Percentiles rank a stretch among this genome's conserved stretches.
Evolutionary conservation across 495 filamentous ascomycete genomes (phyloP).

Genomic region (Lophiostoma macrostomum): DNA sequence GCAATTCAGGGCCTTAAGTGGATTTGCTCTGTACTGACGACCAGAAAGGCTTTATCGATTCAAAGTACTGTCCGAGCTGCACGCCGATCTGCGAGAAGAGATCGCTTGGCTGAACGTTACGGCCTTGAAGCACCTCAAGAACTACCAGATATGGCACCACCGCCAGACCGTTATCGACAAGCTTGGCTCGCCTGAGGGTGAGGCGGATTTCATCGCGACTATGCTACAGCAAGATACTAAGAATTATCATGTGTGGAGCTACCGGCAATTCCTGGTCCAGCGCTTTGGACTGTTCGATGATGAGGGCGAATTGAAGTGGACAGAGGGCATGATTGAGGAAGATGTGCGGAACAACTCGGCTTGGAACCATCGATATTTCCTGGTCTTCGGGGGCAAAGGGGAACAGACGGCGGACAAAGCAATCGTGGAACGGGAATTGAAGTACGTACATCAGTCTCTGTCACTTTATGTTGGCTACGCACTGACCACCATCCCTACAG

Average conservation of each 20-base stretch:
- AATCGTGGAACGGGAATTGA: constrained; percentile 70
- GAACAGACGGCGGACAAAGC: constrained; percentile 53
- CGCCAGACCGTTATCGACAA: constrained; percentile 75
- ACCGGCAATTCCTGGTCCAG: constrained; percentile 82
- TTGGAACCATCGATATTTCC: constrained; percentile 93
- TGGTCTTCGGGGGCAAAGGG: constrained; percentile 66
- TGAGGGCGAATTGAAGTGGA: constrained; percentile 62
- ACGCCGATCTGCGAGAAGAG: constrained; percentile 66
- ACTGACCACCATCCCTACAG: constrained; percentile 25
- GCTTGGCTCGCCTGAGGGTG: constrained; percentile 48
- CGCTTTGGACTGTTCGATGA: constrained; percentile 72
- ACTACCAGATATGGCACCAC: constrained; percentile 99
- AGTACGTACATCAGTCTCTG: constrained; percentile 42
- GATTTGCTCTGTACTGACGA: too few relatives aligned
- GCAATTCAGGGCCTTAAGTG: too few relatives aligned
- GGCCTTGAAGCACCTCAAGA: constrained; percentile 81
- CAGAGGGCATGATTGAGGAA: constrained; percentile 63
- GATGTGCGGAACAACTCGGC: constrained; percentile 95
- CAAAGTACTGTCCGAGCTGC: constrained; percentile 64
- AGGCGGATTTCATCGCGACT: constrained; percentile 68
- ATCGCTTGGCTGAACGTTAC: constrained; percentile 80
- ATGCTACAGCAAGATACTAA: constrained; percentile 89
- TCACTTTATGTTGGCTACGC: not conserved
- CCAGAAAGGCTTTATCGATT: constrained; percentile 91
- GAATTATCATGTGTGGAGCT: constrained; percentile 98